phyloP scores from a whole-genome alignment of 2,329 filamentous ascomycete genomes.

The Truncatella angustata region DNA sequence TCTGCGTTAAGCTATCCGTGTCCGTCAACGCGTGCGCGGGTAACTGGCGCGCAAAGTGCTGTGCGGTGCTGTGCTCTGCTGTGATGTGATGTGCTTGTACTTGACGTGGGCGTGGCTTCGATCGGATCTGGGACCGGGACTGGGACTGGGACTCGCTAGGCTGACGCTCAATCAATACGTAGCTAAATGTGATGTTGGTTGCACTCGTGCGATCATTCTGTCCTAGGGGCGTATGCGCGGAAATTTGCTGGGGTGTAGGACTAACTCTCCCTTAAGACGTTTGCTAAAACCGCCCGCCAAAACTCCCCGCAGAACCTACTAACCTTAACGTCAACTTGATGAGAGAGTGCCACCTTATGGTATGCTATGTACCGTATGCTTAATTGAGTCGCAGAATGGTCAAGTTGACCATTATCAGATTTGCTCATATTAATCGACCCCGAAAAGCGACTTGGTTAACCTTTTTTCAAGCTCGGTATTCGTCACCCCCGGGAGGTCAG shows the following conservation, averaged over 20 bases:
- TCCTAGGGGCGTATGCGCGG: conserved; percentile 7
- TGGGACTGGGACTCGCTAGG: conserved; percentile 1
- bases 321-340: too few species aligned
- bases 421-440: too few species aligned
- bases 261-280: too few species aligned
- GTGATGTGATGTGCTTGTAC: neutral
- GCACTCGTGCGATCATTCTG: neutral
- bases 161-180: neutral
- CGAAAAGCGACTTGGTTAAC: too few species aligned
- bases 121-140: conserved; percentile 1
- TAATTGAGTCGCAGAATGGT: too few species aligned
- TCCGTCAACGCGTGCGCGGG: conserved; percentile 5
- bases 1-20: neutral
- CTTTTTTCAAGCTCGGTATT: too few species aligned
- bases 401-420: too few species aligned
- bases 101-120: conserved; percentile 6
- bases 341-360: too few species aligned
- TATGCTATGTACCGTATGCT: too few species aligned
- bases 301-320: too few species aligned
- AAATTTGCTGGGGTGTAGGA: neutral
- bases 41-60: neutral
- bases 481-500: too few species aligned
- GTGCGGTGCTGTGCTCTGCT: neutral
- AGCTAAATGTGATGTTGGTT: conserved; percentile 2
- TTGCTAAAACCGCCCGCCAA: too few species aligned